Percentiles rank a stretch among this genome's conserved stretches.
phyloP scores from a whole-genome alignment of 2,329 filamentous ascomycete genomes.

The Fusarium sp. region DNA sequence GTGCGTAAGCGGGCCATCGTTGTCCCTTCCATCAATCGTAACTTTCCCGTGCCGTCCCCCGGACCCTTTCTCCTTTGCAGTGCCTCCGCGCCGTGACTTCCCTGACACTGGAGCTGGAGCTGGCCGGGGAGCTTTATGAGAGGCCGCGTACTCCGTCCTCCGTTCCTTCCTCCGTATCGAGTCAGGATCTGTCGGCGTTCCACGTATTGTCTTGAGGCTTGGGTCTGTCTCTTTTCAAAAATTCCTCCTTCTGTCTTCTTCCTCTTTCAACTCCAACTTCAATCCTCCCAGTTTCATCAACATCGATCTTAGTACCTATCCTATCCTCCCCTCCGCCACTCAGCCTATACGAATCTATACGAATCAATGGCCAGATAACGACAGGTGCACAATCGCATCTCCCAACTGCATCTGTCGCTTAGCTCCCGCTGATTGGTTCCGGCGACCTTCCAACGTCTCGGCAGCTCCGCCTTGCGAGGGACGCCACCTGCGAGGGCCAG shows the following conservation, averaged over 20 bases:
- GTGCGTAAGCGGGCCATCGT: conserved; percentile 3
- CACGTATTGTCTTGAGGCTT: conserved; percentile 32
- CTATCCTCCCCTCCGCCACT: conserved; percentile 6
- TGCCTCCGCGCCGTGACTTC: not conserved
- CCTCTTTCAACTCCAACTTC: not conserved
- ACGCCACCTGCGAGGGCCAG: conserved; percentile 26
- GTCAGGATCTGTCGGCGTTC: conserved; percentile 34
- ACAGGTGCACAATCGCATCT: conserved; percentile 1
- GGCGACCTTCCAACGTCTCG: conserved; percentile 13
- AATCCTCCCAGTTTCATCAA: conserved; percentile 1
- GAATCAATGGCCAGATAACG: conserved; percentile 25
- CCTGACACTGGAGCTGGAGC: conserved; percentile 1
- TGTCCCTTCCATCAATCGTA: conserved; percentile 29
- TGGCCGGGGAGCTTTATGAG: conserved; percentile 2
- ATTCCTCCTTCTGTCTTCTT: not conserved
- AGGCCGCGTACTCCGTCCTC: conserved; percentile 25
- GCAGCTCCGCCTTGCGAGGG: conserved; percentile 33
- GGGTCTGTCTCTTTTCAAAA: not conserved
- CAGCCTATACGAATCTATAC: conserved; percentile 13
- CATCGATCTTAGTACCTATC: conserved; percentile 16
- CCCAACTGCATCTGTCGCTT: conserved; percentile 13
- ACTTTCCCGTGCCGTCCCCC: conserved; percentile 11
- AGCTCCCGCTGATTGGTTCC: conserved; percentile 22
- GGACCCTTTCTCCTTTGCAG: not conserved
- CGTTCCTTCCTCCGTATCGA: conserved; percentile 30